Conservation (phyloP, 1,284 basidiomycete species). For the Boletellus deceptivus region DNA sequence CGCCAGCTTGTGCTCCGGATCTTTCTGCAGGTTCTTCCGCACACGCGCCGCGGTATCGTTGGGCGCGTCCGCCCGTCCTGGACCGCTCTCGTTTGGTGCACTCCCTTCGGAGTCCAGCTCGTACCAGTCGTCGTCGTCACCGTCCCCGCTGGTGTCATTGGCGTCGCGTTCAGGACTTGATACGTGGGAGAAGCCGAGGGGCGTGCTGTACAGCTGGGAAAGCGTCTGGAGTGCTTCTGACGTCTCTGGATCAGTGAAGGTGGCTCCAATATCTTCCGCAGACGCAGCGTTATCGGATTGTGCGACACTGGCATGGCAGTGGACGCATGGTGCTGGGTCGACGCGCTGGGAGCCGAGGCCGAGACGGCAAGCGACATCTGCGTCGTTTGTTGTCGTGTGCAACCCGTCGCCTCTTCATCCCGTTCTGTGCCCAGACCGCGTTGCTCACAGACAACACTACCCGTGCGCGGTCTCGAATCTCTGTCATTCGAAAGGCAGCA, state of each 20-base stretch:
- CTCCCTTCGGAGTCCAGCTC: slow-evolving; percentile 15
- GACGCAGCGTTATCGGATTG: slow-evolving; percentile 76
- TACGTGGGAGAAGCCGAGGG: neutral
- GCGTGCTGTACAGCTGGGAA: slow-evolving; percentile 65
- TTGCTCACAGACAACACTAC: too few relatives aligned
- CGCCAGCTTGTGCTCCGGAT: slow-evolving; percentile 78
- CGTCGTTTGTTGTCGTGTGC: too few relatives aligned
- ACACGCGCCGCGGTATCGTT: slow-evolving; percentile 66
- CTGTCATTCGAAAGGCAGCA: too few relatives aligned
- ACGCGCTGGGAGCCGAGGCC: slow-evolving; percentile 1
- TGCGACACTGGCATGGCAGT: slow-evolving; percentile 20
- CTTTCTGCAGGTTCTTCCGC: slow-evolving; percentile 75
- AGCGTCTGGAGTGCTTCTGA: slow-evolving; percentile 81
- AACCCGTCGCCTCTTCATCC: too few relatives aligned
- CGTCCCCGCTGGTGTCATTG: too few relatives aligned
- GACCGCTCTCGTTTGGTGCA: slow-evolving; percentile 8
- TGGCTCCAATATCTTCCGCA: slow-evolving; percentile 86
- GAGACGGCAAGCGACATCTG: slow-evolving; percentile 13
- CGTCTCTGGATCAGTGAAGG: slow-evolving; percentile 79
- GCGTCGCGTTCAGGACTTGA: slow-evolving; percentile 30
- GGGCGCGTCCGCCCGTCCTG: slow-evolving; percentile 26
- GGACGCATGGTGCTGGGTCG: slow-evolving; percentile 9
- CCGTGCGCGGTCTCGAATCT: too few relatives aligned
- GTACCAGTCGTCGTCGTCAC: slow-evolving; percentile 36
- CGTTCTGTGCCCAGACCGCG: too few relatives aligned